Evolutionary conservation across 1,139 yeast species (phyloP), one percentile per base, ranked within the genome.

Genomic region (Debaryomyces sp.): DNA sequence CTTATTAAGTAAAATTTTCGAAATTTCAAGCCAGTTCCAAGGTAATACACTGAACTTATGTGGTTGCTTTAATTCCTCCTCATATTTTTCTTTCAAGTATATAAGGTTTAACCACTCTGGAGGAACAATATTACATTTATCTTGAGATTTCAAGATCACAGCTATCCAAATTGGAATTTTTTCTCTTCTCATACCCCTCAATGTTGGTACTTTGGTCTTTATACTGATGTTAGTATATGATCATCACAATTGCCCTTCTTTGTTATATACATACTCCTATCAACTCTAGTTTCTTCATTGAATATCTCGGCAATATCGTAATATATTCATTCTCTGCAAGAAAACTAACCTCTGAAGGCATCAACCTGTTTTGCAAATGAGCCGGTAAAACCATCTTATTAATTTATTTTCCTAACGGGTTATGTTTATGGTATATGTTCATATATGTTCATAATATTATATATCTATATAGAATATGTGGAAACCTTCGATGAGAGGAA

Each of bases 141-240:
- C 86, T 64, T 94, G 98, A 41, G 87, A 83, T 61, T 90, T 90
- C 47, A 94, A 72, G 15, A 92, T 73, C 12, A 91, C 66, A 0
- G 97, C 98, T 22, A 89, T 74, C 99, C 99, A 94, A 4, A 94
- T 57, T 0, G 97, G 96, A 0, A 94, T 84, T 43, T 80, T 74
- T 29, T 80, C 82, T 49, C 94, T 76, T 54, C 87, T 80, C 80
- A 89, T 79, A 1, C 96, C 91, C 47, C 82, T 66, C 53, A 87
- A 67, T 48, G 74, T 74, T 1, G 85, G 89, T 44, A 78, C 64
- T 48, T 61, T 73, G 49, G 73, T 69, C 79, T 66, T 21, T 12
- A 62, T 52, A n/a, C 18, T 21, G 38, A 15, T 36, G 61, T 59
- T 58, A 55, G 58, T 55, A 51, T 17, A 21, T 35, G 21, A 21